Evolutionary conservation across 306 rosid species (phyloP), one percentile per base, ranked within the genome.

Genomic region (Ormosia emarginata): DNA sequence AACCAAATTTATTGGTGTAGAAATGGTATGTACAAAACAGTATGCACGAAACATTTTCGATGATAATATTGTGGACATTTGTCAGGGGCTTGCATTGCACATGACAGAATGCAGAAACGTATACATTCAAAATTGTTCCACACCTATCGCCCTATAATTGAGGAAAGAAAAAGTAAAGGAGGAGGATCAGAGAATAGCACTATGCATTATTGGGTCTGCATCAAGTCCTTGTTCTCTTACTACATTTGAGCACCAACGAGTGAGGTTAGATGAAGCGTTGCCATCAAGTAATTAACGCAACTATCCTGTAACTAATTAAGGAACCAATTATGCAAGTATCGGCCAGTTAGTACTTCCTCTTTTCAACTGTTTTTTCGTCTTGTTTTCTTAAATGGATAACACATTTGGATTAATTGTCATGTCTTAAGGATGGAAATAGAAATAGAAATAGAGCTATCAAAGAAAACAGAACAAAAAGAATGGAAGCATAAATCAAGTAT

Each of bases 91-190:
- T 77, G 46, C 46, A 52, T 47, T 53, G 85, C 87, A 80, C 85
- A 83, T 87, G 85, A 70, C 55, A 59, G 67, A 58, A 15, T 76
- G 61, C 87, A 83, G 80, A 75, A 32, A 61, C 14, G 75, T 66
- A 53, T 79, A 1, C 40, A 18, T 72, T 63, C 43, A 57, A 70
- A 79, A 55, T 79, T 84, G 83, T 80, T 80, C 87, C 59, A 41
- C 49, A 53, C 56, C 67, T 64, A 58, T 85, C 57, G n/a, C 50
- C 83, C 85, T 37, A 76, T 79, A 83, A 83, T 83, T 79, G 87
- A 79, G 83, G 74, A 55, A 86, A 79, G 64, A 79, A 86, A 69
- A 71, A 67, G 15, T n/a, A 78, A 39, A 61, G 6, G 24, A n/a
- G 34, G 14, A 3, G 4, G 58, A 29, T 75, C 67, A 75, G 12